These are phyloP conservation scores for Yamadazyma dendronema DNA, from an alignment of 1,139 yeast species.

Conservation along the genomic window DNA sequence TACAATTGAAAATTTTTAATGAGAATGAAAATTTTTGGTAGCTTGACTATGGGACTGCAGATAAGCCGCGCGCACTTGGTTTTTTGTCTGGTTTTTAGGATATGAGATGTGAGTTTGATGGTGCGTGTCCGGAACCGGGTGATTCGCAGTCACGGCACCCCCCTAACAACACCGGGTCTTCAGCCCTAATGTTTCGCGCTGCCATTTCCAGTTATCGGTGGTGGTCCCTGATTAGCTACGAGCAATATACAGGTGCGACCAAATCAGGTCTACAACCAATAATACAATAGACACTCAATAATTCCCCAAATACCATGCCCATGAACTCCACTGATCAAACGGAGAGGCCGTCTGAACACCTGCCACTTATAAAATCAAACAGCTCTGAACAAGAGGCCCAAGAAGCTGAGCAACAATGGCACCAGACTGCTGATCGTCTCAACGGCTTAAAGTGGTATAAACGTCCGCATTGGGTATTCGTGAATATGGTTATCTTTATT, in stretches of 20 bases:
- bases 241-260: neutral
- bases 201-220: neutral
- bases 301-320: too few relatives aligned
- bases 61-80: slow-evolving; percentile 2
- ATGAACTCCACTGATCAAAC: too few relatives aligned
- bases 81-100: neutral
- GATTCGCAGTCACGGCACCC: neutral
- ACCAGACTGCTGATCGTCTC: neutral
- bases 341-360: too few relatives aligned
- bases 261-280: too few relatives aligned
- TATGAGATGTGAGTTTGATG: neutral
- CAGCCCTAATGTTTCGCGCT: neutral
- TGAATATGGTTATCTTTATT: slow-evolving; percentile 26
- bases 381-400: neutral
- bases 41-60: slow-evolving; percentile 12
- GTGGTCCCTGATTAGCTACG: neutral
- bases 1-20: slow-evolving; percentile 14
- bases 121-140: neutral
- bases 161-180: neutral
- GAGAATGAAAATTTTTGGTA: slow-evolving; percentile 12
- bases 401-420: slow-evolving; percentile 1
- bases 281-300: too few relatives aligned
- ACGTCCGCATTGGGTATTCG: slow-evolving; percentile 32
- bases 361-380: neutral
- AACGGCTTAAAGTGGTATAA: slow-evolving; percentile 4